Base-by-base conservation (phyloP, 192 early-diverging fungal genomes). In the Paraglomus brasilianum region DNA sequence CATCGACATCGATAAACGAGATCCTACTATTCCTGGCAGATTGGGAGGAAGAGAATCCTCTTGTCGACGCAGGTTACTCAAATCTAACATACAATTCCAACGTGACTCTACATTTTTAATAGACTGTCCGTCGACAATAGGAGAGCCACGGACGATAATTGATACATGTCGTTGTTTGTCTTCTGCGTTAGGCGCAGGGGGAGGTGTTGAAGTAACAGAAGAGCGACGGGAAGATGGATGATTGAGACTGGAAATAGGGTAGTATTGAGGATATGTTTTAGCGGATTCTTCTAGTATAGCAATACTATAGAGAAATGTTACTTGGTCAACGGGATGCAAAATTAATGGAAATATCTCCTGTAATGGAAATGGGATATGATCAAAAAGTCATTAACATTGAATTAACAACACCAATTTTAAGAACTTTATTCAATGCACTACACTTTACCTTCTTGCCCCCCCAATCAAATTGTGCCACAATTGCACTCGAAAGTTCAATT, bases 1-100 rank as follows among this genome's bases (percentile, higher is more conserved):
- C 17, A 19, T 4, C 21, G 17, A 30, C 53, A 56, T 56, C 4
- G 53, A 56, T 56, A 56, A 56, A 30, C 53, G 17, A 22, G 11
- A 6, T 11, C 53, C 53, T 2, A 21, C 19, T 56, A 22, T 21
- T 17, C 53, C 30, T 36, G 49, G 56, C 8, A 57, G 38, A n/a
- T 15, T 50, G 1, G 47, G 47, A 14, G 52, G 66, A 14, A 56
- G 44, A n/a, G 66, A 9, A 50, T 69, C 66, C 22, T 76, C 75
- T 15, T 66, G 70, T 36, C 70, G 78, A 8, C 78, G 71, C 52
- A 84, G 40, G 17, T 78, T 75, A 30, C 77, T 75, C 0, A 86
- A 75, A 73, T 86, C 85, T 56, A 86, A 51, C 70, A 80, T 79
- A 14, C 81, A 83, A 57, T 86, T 86, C 85, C 85, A 86, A 60